Conservation (phyloP, 2,329 filamentous ascomycete genomes). For the Ustilaginoidea virens region DNA sequence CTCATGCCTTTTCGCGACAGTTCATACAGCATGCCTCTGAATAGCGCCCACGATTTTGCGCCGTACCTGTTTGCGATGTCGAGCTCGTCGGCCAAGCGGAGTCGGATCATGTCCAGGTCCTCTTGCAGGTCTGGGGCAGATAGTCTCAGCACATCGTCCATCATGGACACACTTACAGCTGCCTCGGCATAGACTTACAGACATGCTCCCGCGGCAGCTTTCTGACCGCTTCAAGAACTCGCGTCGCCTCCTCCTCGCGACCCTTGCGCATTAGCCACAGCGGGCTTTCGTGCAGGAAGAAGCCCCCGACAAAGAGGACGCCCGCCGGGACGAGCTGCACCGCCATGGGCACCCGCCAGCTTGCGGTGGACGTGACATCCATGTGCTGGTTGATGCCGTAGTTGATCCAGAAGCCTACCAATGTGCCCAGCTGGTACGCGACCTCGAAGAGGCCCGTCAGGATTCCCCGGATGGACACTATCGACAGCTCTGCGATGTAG, state of each 20-base stretch:
- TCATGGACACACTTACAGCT: neutral
- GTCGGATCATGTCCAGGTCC: slow-evolving; percentile 30
- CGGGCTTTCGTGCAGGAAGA: slow-evolving; percentile 27
- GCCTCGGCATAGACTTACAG: too few relatives aligned
- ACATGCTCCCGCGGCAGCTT: slow-evolving; percentile 24
- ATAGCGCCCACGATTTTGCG: slow-evolving; percentile 12
- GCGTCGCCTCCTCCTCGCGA: slow-evolving; percentile 16
- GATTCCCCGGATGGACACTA: slow-evolving; percentile 40
- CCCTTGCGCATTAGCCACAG: slow-evolving; percentile 21
- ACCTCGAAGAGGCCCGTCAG: slow-evolving; percentile 38
- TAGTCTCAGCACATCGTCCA: neutral
- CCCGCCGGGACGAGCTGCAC: slow-evolving; percentile 28
- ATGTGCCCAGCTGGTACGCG: slow-evolving; percentile 35
- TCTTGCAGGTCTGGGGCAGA: slow-evolving; percentile 23
- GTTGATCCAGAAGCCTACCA: slow-evolving; percentile 37
- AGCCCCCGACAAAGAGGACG: slow-evolving; percentile 26
- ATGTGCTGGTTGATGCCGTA: slow-evolving; percentile 27
- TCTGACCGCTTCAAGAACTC: slow-evolving; percentile 22
- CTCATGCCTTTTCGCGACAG: slow-evolving; percentile 23
- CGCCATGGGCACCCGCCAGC: slow-evolving; percentile 34
- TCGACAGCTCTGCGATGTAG: slow-evolving; percentile 47
- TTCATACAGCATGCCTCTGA: slow-evolving; percentile 9
- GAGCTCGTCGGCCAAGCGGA: slow-evolving; percentile 18
- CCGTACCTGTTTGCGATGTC: slow-evolving; percentile 17
- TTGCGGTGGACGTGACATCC: slow-evolving; percentile 14